Percentiles rank a stretch among this genome's conserved stretches.
These are phyloP conservation scores for Paecilomyces variotii DNA, from an alignment of 2,329 filamentous ascomycete genomes.

Conservation along the genomic window DNA sequence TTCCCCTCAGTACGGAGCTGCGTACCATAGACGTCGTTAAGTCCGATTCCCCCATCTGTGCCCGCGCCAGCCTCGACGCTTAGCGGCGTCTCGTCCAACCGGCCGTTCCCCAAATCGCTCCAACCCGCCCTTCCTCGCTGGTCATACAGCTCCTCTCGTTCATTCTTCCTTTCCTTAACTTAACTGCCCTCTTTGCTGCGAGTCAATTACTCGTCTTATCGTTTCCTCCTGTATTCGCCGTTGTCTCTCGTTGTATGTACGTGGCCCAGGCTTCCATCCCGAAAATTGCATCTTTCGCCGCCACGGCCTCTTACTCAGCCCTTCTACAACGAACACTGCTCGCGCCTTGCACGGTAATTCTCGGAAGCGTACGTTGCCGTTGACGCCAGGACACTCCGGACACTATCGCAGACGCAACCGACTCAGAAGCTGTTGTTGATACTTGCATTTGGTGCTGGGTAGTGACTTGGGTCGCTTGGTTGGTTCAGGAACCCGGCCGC, in stretches of 20 bases:
- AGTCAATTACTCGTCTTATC: constrained; percentile 10
- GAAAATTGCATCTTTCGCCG: neutral
- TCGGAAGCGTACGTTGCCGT: neutral
- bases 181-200: constrained; percentile 2
- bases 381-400: neutral
- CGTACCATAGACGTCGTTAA: neutral
- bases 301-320: neutral
- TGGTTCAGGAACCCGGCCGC: neutral
- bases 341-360: neutral
- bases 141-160: constrained; percentile 1
- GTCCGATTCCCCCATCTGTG: neutral
- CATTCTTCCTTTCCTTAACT: constrained; percentile 3
- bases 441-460: neutral
- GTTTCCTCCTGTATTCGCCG: constrained; percentile 7
- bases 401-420: neutral
- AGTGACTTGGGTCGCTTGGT: neutral
- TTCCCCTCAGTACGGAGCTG: too few species aligned
- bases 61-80: constrained; percentile 7
- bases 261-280: neutral
- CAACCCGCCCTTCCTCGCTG: neutral
- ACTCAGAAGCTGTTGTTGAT: neutral
- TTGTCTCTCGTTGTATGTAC: neutral
- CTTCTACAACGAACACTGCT: neutral
- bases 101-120: constrained; percentile 9
- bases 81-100: constrained; percentile 7